Evolutionary conservation across 805 yeast genomes (phyloP).

Genomic region (Danielia reshetovae): DNA sequence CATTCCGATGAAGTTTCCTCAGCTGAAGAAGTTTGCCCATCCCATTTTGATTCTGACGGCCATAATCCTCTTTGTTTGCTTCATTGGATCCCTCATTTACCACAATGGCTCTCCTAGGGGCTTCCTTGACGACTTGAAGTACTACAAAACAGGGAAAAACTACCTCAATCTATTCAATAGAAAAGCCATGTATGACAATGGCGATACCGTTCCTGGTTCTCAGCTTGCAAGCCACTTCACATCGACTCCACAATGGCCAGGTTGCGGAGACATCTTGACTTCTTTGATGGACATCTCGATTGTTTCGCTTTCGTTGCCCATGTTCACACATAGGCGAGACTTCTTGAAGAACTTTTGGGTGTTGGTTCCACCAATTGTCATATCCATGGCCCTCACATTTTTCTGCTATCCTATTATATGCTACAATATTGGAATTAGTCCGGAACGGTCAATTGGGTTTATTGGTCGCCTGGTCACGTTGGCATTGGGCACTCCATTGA

Average conservation of each 20-base stretch:
- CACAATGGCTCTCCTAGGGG: slow-evolving; percentile 38
- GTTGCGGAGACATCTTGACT: slow-evolving; percentile 73
- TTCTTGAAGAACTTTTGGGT: slow-evolving; percentile 54
- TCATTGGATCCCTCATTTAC: slow-evolving; percentile 53
- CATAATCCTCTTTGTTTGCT: slow-evolving; percentile 58
- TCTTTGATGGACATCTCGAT: slow-evolving; percentile 75
- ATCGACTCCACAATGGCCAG: slow-evolving; percentile 53
- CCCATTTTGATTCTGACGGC: slow-evolving; percentile 70
- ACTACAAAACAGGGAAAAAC: slow-evolving; percentile 66
- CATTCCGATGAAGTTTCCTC: slow-evolving; percentile 42
- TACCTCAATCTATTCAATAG: slow-evolving; percentile 56
- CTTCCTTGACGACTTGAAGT: slow-evolving; percentile 47
- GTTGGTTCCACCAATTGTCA: slow-evolving; percentile 55
- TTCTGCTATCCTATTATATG: slow-evolving; percentile 71
- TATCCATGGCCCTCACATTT: slow-evolving; percentile 54
- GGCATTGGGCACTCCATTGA: slow-evolving; percentile 75
- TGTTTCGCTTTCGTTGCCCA: slow-evolving; percentile 70
- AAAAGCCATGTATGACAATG: slow-evolving; percentile 25
- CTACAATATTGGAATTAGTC: slow-evolving; percentile 57
- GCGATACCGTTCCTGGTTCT: slow-evolving; percentile 15
- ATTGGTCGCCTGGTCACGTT: slow-evolving; percentile 77
- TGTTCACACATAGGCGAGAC: slow-evolving; percentile 70
- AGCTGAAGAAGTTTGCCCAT: slow-evolving; percentile 53
- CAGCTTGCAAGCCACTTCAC: slow-evolving; percentile 16
- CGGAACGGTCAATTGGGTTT: slow-evolving; percentile 63